A percentile compares a stretch with the other conserved stretches of the same genome.
Evolutionary conservation across 768 basidiomycete species (phyloP).

Genomic region (Lyophyllum semitale): DNA sequence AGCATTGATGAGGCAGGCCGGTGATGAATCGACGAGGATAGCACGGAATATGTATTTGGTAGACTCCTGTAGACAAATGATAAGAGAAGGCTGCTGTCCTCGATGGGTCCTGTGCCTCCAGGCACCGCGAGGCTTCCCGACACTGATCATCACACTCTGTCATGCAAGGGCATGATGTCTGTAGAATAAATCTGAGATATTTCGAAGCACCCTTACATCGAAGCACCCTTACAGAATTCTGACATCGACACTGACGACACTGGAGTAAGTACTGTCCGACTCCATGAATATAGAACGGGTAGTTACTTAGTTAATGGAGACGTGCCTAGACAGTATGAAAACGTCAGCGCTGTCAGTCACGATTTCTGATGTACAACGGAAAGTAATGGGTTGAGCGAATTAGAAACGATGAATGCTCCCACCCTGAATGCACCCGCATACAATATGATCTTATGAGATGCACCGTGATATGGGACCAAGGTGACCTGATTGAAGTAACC

Average conservation of each 20-base stretch:
- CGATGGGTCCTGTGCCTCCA: background rate
- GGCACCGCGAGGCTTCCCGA: slow-evolving; percentile 1
- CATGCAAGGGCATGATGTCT: background rate
- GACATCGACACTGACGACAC: no score
- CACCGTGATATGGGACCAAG: no score
- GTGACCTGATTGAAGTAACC: no score
- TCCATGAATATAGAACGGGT: background rate
- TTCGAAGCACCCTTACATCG: background rate
- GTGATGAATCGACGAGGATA: slow-evolving; percentile 8
- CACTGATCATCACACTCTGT: slow-evolving; percentile 17
- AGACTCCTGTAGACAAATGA: background rate
- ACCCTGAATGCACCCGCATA: no score
- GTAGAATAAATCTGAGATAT: background rate
- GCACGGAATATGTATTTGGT: background rate
- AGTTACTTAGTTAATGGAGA: background rate
- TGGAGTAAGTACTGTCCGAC: no score
- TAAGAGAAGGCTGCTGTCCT: background rate
- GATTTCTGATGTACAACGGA: background rate
- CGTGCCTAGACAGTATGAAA: background rate
- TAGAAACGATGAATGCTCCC: background rate
- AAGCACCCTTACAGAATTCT: no score
- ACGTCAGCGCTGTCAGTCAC: background rate
- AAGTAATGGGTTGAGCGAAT: background rate
- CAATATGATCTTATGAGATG: no score
- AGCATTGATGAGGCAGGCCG: background rate